Evolutionary conservation across 257 asterid species (phyloP).

Genomic region (Ajuga chamaepitys): DNA sequence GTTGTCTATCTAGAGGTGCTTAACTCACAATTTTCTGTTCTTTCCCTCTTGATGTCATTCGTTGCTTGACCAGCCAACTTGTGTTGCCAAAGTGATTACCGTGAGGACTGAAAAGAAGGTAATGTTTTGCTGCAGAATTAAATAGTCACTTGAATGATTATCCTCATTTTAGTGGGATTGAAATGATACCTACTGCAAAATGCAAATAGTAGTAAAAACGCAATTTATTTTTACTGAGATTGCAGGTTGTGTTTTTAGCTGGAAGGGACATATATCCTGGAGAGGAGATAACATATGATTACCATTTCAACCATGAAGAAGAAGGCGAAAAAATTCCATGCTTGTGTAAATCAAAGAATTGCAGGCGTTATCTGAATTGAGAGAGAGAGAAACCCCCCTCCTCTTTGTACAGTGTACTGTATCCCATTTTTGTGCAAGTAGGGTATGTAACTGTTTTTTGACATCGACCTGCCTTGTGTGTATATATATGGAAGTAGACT

Average conservation of each 20-base stretch:
- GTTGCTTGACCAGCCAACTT: conserved; percentile 51
- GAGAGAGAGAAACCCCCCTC: neutral
- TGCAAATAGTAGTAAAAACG: too few relatives aligned
- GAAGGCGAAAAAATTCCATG: conserved; percentile 54
- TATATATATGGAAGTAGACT: too few relatives aligned
- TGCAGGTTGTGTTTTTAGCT: conserved; percentile 52
- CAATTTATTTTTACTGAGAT: too few relatives aligned
- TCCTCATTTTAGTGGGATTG: too few relatives aligned
- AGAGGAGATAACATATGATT: conserved; percentile 67
- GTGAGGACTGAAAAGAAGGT: conserved; percentile 65
- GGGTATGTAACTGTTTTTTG: too few relatives aligned
- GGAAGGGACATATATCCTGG: conserved; percentile 69
- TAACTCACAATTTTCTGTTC: neutral
- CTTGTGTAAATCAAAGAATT: conserved; percentile 47
- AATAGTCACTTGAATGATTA: too few relatives aligned
- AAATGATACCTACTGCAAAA: too few relatives aligned
- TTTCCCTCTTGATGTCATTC: neutral
- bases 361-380: conserved; percentile 52
- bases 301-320: conserved; percentile 65
- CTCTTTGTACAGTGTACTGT: too few relatives aligned
- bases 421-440: neutral
- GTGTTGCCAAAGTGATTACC: conserved; percentile 50
- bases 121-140: neutral
- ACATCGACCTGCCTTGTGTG: too few relatives aligned
- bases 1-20: neutral